phyloP scores from a whole-genome alignment of 176 grass and related monocot genomes.

The Lolium rigidum region DNA sequence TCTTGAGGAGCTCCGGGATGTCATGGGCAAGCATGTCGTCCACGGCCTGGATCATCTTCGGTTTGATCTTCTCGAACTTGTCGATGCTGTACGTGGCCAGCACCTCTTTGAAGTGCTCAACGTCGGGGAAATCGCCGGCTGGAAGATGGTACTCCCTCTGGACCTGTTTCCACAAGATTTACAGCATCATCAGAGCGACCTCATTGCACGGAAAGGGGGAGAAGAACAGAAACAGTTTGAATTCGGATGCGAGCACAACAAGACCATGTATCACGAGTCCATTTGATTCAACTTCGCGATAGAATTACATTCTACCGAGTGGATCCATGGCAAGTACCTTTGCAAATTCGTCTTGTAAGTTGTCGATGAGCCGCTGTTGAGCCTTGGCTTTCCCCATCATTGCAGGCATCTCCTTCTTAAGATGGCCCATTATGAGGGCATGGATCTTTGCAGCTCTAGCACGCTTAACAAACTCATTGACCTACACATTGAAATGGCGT shows the following conservation, averaged over 20 bases:
- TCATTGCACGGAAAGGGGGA: neutral
- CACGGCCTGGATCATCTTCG: conserved; percentile 90
- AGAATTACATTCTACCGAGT: neutral
- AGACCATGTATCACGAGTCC: neutral
- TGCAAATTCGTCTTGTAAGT: conserved; percentile 72
- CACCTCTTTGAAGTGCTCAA: conserved; percentile 88
- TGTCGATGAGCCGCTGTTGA: conserved; percentile 83
- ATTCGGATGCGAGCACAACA: neutral
- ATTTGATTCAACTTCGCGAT: neutral
- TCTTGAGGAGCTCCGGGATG: conserved; percentile 83
- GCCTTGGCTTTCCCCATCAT: conserved; percentile 96
- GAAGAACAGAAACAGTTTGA: neutral
- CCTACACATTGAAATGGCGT: conserved; percentile 30
- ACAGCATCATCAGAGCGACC: neutral
- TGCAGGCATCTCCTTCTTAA: conserved; percentile 88
- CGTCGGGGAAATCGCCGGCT: conserved; percentile 81
- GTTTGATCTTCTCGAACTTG: conserved; percentile 95
- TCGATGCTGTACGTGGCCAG: conserved; percentile 82
- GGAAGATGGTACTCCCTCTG: conserved; percentile 87
- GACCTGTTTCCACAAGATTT: conserved; percentile 58
- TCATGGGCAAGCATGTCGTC: conserved; percentile 92
- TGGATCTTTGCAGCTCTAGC: conserved; percentile 89
- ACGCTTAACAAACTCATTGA: conserved; percentile 93
- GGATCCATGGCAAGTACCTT: no score
- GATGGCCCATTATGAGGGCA: conserved; percentile 86